phyloP scores from a whole-genome alignment of 306 rosid species.

The Quercus cerris region DNA sequence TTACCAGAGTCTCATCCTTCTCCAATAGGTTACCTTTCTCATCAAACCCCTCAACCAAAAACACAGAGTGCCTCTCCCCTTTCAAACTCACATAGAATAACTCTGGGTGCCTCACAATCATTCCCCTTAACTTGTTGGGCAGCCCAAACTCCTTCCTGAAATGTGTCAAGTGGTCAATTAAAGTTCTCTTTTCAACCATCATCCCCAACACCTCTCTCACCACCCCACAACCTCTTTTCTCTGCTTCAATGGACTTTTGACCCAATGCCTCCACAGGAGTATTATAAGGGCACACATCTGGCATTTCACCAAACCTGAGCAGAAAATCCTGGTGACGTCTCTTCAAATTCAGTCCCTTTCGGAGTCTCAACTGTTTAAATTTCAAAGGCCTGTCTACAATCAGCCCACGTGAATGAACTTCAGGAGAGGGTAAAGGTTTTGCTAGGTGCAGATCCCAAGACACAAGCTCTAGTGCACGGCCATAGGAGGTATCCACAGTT shows the following conservation, averaged over 20 bases:
- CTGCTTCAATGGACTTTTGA: constrained; percentile 72
- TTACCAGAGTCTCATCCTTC: constrained; percentile 49
- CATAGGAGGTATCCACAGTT: constrained; percentile 77
- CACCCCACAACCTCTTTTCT: constrained; percentile 84
- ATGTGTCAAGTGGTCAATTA: constrained; percentile 86
- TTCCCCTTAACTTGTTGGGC: constrained; percentile 79
- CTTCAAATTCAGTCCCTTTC: constrained; percentile 82
- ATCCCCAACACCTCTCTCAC: constrained; percentile 79
- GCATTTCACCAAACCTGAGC: constrained; percentile 70
- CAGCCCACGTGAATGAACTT: constrained; percentile 41
- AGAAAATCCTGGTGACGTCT: constrained; percentile 71
- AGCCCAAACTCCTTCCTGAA: constrained; percentile 87
- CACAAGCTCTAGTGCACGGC: constrained; percentile 93
- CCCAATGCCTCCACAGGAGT: constrained; percentile 31
- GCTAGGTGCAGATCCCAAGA: constrained; percentile 64
- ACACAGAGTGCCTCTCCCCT: constrained; percentile 77
- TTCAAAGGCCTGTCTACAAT: constrained; percentile 90
- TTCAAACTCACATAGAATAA: constrained; percentile 85
- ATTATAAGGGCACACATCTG: constrained; percentile 70
- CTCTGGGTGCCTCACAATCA: constrained; percentile 88
- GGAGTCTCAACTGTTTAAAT: constrained; percentile 76
- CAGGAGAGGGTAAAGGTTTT: constrained; percentile 45
- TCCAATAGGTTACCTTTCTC: constrained; percentile 74
- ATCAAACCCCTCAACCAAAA: constrained; percentile 75
- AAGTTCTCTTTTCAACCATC: constrained; percentile 76